Evolutionary conservation across 1,284 basidiomycete species (phyloP).

Genomic region (Puccinia polysora): DNA sequence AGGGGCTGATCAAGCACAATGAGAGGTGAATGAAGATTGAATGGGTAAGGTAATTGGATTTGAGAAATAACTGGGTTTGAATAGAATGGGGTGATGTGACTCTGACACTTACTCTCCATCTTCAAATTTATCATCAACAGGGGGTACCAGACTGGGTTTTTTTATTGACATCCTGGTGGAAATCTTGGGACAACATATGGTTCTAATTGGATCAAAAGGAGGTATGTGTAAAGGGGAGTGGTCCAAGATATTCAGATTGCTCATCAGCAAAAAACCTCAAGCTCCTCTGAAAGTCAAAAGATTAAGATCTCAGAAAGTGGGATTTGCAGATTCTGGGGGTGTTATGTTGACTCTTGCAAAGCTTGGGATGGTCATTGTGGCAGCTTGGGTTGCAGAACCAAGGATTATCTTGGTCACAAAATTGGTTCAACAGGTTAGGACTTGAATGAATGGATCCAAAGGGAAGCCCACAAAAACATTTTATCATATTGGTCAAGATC

Average conservation of each 20-base stretch:
- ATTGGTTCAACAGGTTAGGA: neutral
- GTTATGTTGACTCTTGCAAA: neutral
- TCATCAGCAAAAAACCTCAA: neutral
- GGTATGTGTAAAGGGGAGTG: neutral
- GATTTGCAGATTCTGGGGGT: constrained; percentile 7
- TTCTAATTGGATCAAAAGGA: neutral
- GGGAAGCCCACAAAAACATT: constrained; percentile 24
- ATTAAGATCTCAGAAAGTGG: neutral
- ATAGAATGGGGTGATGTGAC: neutral
- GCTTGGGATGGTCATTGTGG: constrained; percentile 1
- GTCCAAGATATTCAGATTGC: neutral
- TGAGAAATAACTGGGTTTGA: neutral
- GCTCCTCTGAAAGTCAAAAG: neutral
- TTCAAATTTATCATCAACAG: constrained; percentile 36
- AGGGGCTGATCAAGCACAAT: too few species aligned
- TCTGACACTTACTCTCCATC: constrained; percentile 36
- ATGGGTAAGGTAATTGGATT: neutral
- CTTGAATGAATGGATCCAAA: constrained; percentile 24
- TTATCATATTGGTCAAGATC: constrained; percentile 32
- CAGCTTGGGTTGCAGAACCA: constrained; percentile 39
- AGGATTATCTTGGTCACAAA: constrained; percentile 26
- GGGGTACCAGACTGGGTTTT: neutral
- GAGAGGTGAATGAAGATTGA: neutral
- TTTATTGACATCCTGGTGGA: neutral
- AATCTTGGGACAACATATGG: neutral